Evolutionary conservation across 192 early-diverging fungal species (phyloP).

Genomic region (Podila epigama): DNA sequence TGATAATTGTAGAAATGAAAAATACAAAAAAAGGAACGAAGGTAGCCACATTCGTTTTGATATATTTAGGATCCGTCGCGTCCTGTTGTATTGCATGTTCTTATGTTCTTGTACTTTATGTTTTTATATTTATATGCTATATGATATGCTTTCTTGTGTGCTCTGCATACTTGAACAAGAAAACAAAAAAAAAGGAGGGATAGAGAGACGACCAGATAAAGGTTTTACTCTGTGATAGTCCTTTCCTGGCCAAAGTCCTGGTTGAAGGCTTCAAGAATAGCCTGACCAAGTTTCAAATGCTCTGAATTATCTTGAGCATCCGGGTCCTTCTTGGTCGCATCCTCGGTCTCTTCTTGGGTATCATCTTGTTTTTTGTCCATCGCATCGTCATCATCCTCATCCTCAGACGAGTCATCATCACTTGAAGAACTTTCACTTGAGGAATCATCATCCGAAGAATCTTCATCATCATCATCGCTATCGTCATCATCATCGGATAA

Average conservation of each 20-base stretch:
- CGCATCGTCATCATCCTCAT: slow-evolving; percentile 1
- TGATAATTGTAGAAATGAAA: too few relatives aligned
- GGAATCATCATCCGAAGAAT: background rate
- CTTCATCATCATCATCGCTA: background rate
- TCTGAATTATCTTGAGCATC: background rate
- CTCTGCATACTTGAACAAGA: too few relatives aligned
- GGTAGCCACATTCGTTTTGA: too few relatives aligned
- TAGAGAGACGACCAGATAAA: background rate
- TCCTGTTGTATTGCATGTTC: too few relatives aligned
- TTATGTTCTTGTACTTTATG: too few relatives aligned
- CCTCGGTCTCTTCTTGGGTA: background rate
- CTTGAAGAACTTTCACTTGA: slow-evolving; percentile 12
- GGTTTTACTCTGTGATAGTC: background rate
- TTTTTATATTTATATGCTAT: too few relatives aligned
- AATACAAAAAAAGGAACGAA: too few relatives aligned
- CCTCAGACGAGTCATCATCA: slow-evolving; percentile 4
- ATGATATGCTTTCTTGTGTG: too few relatives aligned
- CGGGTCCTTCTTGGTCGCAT: background rate
- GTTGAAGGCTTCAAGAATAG: slow-evolving; percentile 36
- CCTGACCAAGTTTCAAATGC: slow-evolving; percentile 26
- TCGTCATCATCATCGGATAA: slow-evolving; percentile 7
- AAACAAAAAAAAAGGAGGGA: background rate
- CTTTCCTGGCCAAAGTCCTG: slow-evolving; percentile 25
- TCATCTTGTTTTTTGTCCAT: background rate
- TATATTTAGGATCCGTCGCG: too few relatives aligned